Percentiles rank a stretch among this genome's conserved stretches.
These are phyloP conservation scores for Beta vulgaris DNA, from an alignment of 148 eudicot species.

Conservation along the genomic window DNA sequence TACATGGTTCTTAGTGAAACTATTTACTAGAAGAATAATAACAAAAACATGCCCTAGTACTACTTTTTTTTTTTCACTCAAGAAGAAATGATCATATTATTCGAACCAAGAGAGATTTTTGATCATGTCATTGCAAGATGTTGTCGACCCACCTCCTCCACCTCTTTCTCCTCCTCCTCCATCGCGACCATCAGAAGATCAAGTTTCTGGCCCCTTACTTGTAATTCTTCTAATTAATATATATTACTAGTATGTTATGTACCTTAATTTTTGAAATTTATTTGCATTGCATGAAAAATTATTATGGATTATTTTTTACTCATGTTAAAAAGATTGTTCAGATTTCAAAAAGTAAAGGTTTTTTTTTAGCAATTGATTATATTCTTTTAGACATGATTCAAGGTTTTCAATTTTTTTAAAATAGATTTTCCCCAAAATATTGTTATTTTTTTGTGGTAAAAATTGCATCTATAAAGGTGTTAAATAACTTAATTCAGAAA, in stretches of 20 bases:
- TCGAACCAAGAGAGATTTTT: conserved; percentile 6
- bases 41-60: conserved; percentile 13
- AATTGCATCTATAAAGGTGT: neutral
- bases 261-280: too few species aligned
- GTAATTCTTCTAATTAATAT: conserved; percentile 12
- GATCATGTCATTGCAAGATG: conserved; percentile 35
- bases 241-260: too few species aligned
- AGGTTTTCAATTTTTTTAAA: too few species aligned
- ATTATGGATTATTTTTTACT: too few species aligned
- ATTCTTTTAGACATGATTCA: neutral
- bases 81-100: conserved; percentile 16
- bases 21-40: neutral
- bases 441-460: neutral
- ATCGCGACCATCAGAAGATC: neutral
- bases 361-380: neutral
- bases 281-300: neutral
- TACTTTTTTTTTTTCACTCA: conserved; percentile 10
- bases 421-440: neutral
- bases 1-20: neutral
- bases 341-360: too few species aligned
- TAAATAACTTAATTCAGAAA: neutral
- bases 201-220: conserved; percentile 13
- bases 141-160: conserved; percentile 33
- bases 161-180: conserved; percentile 18
- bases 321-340: too few species aligned